These are phyloP conservation scores for Daldinia caldariorum DNA, from an alignment of 495 filamentous ascomycete species.

Conservation along the genomic window DNA sequence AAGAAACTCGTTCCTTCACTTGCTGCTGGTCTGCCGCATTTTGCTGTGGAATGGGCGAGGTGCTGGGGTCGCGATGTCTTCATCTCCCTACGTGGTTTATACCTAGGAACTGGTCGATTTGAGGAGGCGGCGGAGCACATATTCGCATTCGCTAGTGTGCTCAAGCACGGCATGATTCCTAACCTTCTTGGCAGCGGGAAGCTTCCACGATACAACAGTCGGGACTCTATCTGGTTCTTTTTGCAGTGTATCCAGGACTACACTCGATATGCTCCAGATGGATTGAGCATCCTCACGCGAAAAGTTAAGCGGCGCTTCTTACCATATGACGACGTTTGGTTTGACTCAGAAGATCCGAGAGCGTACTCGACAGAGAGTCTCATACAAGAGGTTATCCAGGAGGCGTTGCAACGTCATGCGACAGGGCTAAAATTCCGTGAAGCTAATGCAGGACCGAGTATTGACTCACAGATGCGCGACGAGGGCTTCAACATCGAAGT, in stretches of 20 bases:
- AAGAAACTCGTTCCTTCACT: slow-evolving; percentile 83
- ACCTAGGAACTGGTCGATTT: slow-evolving; percentile 86
- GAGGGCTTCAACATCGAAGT: slow-evolving; percentile 93
- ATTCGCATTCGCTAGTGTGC: slow-evolving; percentile 90
- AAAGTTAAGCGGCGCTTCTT: slow-evolving; percentile 87
- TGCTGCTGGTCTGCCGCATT: slow-evolving; percentile 95
- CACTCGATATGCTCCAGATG: slow-evolving; percentile 81
- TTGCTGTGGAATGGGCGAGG: slow-evolving; percentile 90
- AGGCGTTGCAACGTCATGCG: slow-evolving; percentile 91
- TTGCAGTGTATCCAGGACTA: slow-evolving; percentile 96
- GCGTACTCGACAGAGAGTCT: slow-evolving; percentile 86
- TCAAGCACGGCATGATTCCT: slow-evolving; percentile 99
- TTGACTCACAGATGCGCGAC: slow-evolving; percentile 93
- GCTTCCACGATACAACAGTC: slow-evolving; percentile 93
- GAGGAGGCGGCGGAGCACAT: slow-evolving; percentile 93
- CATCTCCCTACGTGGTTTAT: slow-evolving; percentile 91
- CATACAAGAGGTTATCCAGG: slow-evolving; percentile 89
- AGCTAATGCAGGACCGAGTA: slow-evolving; percentile 86
- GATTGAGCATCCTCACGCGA: slow-evolving; percentile 76
- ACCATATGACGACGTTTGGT: slow-evolving; percentile 95
- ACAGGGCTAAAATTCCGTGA: slow-evolving; percentile 89
- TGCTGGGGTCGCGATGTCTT: slow-evolving; percentile 99
- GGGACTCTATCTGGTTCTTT: slow-evolving; percentile 98
- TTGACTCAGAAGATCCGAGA: slow-evolving; percentile 77
- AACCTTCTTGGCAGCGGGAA: slow-evolving; percentile 89